Conservation (phyloP, 139 green algal genomes). For the Chlamydomonas schloesseri region DNA sequence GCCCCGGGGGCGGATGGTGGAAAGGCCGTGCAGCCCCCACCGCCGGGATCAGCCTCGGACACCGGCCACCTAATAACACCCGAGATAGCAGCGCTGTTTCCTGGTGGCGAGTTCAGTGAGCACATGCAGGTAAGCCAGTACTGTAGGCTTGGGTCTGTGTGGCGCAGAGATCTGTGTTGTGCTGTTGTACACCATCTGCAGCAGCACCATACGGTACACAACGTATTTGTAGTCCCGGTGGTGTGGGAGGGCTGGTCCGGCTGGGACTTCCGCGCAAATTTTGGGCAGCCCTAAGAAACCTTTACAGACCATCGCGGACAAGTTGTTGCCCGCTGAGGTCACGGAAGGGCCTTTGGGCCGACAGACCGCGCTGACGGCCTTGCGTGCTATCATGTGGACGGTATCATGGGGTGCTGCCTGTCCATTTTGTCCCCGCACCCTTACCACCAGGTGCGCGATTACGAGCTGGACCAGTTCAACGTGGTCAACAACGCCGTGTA, state of each 20-base stretch:
- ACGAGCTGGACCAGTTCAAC: constrained; percentile 61
- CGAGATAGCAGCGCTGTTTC: neutral
- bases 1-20: too few relatives aligned
- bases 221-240: neutral
- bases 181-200: too few relatives aligned
- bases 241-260: neutral
- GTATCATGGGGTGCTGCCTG: neutral
- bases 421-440: neutral
- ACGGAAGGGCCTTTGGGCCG: too few relatives aligned
- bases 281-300: neutral
- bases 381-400: neutral
- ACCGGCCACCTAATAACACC: too few relatives aligned
- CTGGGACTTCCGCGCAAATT: neutral
- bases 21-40: too few relatives aligned
- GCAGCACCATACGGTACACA: too few relatives aligned
- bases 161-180: neutral
- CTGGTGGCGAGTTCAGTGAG: constrained; percentile 14
- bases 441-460: constrained; percentile 52
- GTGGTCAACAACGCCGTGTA: constrained; percentile 68
- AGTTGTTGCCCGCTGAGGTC: too few relatives aligned
- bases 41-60: too few relatives aligned
- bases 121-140: neutral
- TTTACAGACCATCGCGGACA: too few relatives aligned
- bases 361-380: too few relatives aligned
- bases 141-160: neutral